A percentile compares a stretch with the other conserved stretches of the same genome.
Conservation (phyloP, 257 asterid genomes). For the Rhazya stricta region DNA sequence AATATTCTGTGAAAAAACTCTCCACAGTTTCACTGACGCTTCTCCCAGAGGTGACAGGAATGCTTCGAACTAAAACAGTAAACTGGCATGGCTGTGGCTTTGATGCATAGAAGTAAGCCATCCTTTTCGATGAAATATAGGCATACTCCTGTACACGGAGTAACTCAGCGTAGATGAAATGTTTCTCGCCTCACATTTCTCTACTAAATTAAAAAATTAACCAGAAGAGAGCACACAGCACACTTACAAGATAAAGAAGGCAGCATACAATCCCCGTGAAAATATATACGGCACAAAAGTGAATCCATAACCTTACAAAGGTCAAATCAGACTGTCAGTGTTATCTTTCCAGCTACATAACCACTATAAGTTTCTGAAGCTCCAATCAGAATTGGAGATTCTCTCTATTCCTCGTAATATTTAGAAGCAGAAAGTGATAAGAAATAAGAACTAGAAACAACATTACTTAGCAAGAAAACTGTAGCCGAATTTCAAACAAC, state of each 20-base stretch:
- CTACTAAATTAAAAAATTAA: slow-evolving; percentile 8
- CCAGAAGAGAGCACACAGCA: slow-evolving; percentile 17
- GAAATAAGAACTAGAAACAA: background rate
- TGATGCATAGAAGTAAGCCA: slow-evolving; percentile 63
- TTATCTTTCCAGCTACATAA: slow-evolving; percentile 1
- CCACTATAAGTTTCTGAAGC: background rate
- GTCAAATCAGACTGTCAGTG: slow-evolving; percentile 23
- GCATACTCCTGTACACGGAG: slow-evolving; percentile 69
- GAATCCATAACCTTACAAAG: slow-evolving; percentile 92
- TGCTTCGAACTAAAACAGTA: slow-evolving; percentile 87
- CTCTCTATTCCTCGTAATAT: background rate
- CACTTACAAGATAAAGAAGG: slow-evolving; percentile 88
- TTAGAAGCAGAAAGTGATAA: background rate
- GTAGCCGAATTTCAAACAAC: background rate
- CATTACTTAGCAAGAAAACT: background rate
- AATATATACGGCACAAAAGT: slow-evolving; percentile 75
- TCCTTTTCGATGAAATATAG: slow-evolving; percentile 63
- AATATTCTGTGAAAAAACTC: slow-evolving; percentile 64
- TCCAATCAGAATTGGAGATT: background rate
- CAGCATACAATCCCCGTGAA: slow-evolving; percentile 95
- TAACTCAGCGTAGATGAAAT: slow-evolving; percentile 14
- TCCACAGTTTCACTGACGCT: slow-evolving; percentile 72
- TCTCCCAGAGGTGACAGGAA: slow-evolving; percentile 60
- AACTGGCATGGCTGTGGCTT: slow-evolving; percentile 73
- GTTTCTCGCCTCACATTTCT: slow-evolving; percentile 7